Evolutionary conservation across 2,329 filamentous ascomycete genomes (phyloP), one percentile per base, ranked within the genome.

Genomic region (Aureobasidium melanogenum): DNA sequence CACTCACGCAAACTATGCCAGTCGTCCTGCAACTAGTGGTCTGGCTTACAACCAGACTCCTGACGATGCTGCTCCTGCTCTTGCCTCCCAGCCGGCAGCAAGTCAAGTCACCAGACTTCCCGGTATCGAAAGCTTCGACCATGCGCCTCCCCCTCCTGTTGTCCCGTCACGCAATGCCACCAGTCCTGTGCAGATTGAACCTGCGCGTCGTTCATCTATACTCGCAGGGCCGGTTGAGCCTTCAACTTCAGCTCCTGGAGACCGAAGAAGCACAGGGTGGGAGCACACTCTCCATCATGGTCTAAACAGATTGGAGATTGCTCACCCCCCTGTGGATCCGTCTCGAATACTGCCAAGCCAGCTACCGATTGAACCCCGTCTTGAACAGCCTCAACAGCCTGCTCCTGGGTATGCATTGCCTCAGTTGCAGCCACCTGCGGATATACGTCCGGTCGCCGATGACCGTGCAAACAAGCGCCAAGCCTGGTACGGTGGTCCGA

Each of bases 61-160:
- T 6, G 83, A 86, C 68, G 69, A 84, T 73, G 70, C 84, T 76
- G 74, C 83, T 75, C 71, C 84, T 71, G 68, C 83, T 69, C 74
- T 82, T 76, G 69, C 81, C 62, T 70, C 81, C 69, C 71, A 83
- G 73, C 70, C 82, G 72, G 66, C 84, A 75, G 72, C 79, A 73
- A 69, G 75, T 55, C 85, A 87, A 67, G 82, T 80, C 5, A 78
- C 90, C 15, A 85, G 90, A 41, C 80, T 97, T 15, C 92, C 92
- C 0, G 91, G 92, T 15, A 97, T 97, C 66, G 91, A 96, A 71
- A 95, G 90, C 17, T 96, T 97, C 68, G 91, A 93, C 69, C 86
- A 89, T 61, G 79, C 89, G 26, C 87, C 85, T 28, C 82, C 83
- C 62, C 82, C 82, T 22, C 82, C 85, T 0, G 63, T 72, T 79